Conservation (phyloP, 768 basidiomycete genomes). For the Russula earlei region DNA sequence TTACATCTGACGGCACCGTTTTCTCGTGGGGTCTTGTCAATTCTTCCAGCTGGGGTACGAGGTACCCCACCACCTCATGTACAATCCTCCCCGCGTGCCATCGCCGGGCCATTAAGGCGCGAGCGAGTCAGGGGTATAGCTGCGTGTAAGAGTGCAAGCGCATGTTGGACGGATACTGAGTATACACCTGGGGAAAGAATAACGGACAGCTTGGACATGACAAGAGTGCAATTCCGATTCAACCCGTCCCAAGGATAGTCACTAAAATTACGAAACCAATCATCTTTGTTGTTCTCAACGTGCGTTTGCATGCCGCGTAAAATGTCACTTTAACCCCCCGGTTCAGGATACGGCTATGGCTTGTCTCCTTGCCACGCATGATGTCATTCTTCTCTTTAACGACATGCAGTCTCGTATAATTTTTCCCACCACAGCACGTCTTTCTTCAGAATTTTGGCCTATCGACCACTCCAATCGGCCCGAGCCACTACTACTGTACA, state of each 20-base stretch:
- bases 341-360: slow-evolving; percentile 71
- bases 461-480: slow-evolving; percentile 71
- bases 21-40: slow-evolving; percentile 83
- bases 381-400: slow-evolving; percentile 79
- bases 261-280: slow-evolving; percentile 68
- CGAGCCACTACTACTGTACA: slow-evolving; percentile 68
- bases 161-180: slow-evolving; percentile 68
- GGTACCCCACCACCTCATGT: slow-evolving; percentile 52
- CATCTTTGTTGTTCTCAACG: slow-evolving; percentile 63
- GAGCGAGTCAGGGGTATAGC: slow-evolving; percentile 74
- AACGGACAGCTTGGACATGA: slow-evolving; percentile 89
- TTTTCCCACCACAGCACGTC: slow-evolving; percentile 61
- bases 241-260: slow-evolving; percentile 70
- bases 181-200: slow-evolving; percentile 93
- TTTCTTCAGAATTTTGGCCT: slow-evolving; percentile 34
- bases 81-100: slow-evolving; percentile 66
- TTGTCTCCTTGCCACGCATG: slow-evolving; percentile 67
- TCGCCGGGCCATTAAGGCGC: slow-evolving; percentile 67
- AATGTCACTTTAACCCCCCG: neutral
- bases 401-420: slow-evolving; percentile 65
- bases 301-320: slow-evolving; percentile 29
- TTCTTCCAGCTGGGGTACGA: slow-evolving; percentile 85
- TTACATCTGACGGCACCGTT: slow-evolving; percentile 75
- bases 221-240: slow-evolving; percentile 60
- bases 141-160: slow-evolving; percentile 79